Percentiles rank a stretch among this genome's conserved stretches.
phyloP scores from a whole-genome alignment of 2,329 filamentous ascomycete genomes.

The Cladosporium oxysporum region DNA sequence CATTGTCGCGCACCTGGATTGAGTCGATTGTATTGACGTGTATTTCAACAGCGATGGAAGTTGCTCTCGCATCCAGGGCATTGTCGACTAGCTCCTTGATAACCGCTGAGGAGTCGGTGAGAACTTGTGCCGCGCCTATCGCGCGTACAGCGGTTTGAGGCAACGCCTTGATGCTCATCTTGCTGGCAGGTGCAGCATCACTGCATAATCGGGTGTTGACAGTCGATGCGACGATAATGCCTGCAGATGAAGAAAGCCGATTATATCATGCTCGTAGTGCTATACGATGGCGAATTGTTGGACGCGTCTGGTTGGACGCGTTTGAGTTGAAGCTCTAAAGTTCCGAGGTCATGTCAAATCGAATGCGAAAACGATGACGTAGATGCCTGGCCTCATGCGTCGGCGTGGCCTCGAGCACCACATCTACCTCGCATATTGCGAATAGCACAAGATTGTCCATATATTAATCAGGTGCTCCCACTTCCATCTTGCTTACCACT shows the following conservation, averaged over 20 bases:
- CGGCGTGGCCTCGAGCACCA: neutral
- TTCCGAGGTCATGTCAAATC: no score
- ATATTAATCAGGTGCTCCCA: neutral
- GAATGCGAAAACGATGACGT: neutral
- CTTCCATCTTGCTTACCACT: neutral
- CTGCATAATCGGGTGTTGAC: neutral
- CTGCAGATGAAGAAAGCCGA: neutral
- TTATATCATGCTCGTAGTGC: neutral
- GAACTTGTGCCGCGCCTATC: slow-evolving; percentile 62
- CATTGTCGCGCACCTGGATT: slow-evolving; percentile 72
- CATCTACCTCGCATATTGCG: slow-evolving; percentile 7
- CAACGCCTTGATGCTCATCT: slow-evolving; percentile 46
- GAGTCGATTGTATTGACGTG: slow-evolving; percentile 67
- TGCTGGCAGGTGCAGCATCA: neutral
- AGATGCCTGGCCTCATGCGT: neutral
- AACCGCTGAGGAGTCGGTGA: slow-evolving; percentile 61
- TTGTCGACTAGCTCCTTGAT: slow-evolving; percentile 81
- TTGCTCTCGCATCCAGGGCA: slow-evolving; percentile 70
- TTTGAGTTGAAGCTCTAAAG: neutral
- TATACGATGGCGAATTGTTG: neutral
- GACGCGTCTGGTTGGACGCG: slow-evolving; percentile 1
- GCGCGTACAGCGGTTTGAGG: slow-evolving; percentile 50
- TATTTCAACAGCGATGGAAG: slow-evolving; percentile 64
- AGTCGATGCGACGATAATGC: neutral
- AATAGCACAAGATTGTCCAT: neutral